phyloP scores from a whole-genome alignment of 148 eudicot genomes.

The Nyssa sinensis region DNA sequence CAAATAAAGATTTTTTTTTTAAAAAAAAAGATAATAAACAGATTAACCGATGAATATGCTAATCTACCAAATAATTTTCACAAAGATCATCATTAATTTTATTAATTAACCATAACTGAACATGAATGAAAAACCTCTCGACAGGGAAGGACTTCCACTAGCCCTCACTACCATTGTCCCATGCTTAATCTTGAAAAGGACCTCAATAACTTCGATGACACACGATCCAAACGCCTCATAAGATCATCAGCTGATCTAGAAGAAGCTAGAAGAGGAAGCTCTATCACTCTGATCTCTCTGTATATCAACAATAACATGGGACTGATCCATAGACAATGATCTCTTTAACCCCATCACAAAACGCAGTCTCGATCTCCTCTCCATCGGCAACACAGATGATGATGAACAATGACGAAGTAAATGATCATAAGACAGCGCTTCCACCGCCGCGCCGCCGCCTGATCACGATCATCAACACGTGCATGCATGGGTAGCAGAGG shows the following conservation, averaged over 20 bases:
- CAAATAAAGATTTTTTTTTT: no score
- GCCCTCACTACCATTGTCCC: constrained; percentile 16
- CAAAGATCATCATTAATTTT: no score
- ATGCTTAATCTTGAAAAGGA: constrained; percentile 15
- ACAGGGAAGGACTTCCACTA: constrained; percentile 24
- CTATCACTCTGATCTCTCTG: constrained; percentile 11
- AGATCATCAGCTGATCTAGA: constrained; percentile 1
- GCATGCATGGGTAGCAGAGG: not conserved
- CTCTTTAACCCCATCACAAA: not conserved
- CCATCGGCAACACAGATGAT: not conserved
- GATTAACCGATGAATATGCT: no score
- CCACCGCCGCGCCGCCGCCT: not conserved
- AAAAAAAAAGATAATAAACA: no score
- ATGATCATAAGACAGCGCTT: no score
- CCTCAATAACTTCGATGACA: constrained; percentile 20
- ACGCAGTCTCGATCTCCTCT: not conserved
- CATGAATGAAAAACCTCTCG: constrained; percentile 1
- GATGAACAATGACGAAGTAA: not conserved
- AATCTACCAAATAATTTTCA: no score
- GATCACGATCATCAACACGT: not conserved
- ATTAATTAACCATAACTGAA: no score
- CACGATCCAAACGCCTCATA: constrained; percentile 16
- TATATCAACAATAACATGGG: constrained; percentile 5
- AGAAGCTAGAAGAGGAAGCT: not conserved
- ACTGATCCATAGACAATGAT: not conserved